Conservation (phyloP, 1,284 basidiomycete species). For the Ceratobasidium sp. region DNA sequence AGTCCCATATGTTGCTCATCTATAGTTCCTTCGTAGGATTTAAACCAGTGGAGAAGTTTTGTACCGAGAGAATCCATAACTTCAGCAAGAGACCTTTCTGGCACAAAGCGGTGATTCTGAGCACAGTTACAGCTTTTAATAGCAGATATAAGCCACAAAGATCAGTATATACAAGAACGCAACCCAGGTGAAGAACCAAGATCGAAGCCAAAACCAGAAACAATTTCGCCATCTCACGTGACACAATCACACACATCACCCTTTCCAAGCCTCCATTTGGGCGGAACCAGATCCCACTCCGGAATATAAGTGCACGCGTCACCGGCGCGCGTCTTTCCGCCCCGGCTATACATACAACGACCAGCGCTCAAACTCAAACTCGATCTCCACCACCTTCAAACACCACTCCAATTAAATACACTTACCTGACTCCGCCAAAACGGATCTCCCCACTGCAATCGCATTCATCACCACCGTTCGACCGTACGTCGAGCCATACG, state of each 20-base stretch:
- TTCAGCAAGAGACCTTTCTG: background rate
- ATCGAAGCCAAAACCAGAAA: background rate
- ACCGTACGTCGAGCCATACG: slow-evolving; percentile 42
- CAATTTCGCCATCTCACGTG: background rate
- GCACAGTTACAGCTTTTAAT: too few species aligned
- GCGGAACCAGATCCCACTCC: slow-evolving; percentile 1
- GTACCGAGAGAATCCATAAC: slow-evolving; percentile 15
- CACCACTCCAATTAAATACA: background rate
- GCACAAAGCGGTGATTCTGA: too few species aligned
- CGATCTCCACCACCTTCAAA: too few species aligned
- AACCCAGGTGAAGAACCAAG: background rate
- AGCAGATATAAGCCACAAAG: too few species aligned
- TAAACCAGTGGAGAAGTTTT: slow-evolving; percentile 30
- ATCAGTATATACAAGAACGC: background rate
- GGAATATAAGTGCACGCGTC: background rate
- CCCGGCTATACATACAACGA: too few species aligned
- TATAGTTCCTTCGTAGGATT: slow-evolving; percentile 9
- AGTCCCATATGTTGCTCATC: slow-evolving; percentile 38
- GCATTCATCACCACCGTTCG: slow-evolving; percentile 40
- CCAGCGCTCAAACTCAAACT: too few species aligned
- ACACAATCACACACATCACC: slow-evolving; percentile 17
- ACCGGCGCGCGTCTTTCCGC: slow-evolving; percentile 4
- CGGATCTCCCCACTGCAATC: slow-evolving; percentile 32
- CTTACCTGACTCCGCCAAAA: background rate
- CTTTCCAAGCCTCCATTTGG: background rate